A percentile compares a stretch with the other conserved stretches of the same genome.
phyloP scores from a whole-genome alignment of 2,329 filamentous ascomycete species.

The Colletotrichum sp. region DNA sequence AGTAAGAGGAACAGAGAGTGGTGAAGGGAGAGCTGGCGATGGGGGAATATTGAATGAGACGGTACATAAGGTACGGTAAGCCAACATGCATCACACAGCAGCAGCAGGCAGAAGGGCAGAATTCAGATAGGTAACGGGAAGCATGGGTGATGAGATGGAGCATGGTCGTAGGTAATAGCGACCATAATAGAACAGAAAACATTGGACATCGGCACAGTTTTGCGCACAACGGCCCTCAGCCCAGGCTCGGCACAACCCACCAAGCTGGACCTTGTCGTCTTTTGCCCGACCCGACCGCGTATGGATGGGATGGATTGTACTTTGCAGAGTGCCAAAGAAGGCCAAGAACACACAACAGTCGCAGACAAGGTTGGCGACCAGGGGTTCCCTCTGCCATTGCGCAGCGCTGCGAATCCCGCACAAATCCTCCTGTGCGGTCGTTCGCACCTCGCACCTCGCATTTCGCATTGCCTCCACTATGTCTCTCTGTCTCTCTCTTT shows the following conservation, averaged over 20 bases:
- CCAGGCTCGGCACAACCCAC: constrained; percentile 19
- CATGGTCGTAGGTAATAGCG: background rate
- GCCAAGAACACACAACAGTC: background rate
- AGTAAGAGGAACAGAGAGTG: background rate
- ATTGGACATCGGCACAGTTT: background rate
- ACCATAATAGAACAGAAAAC: background rate
- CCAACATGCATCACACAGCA: background rate
- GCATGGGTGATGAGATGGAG: constrained; percentile 8
- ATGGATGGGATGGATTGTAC: background rate
- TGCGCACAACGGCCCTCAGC: background rate
- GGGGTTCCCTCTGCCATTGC: background rate
- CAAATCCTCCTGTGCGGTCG: background rate
- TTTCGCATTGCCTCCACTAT: background rate
- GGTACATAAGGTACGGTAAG: background rate
- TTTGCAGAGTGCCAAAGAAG: background rate
- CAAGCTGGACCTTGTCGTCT: constrained; percentile 5
- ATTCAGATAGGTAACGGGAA: background rate
- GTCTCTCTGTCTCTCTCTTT: background rate
- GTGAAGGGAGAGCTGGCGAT: background rate
- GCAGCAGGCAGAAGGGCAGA: background rate
- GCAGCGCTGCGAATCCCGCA: background rate
- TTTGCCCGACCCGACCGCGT: background rate
- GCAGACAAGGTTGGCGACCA: background rate
- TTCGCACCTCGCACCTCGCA: background rate
- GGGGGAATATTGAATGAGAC: background rate